Conservation (phyloP, 805 yeast genomes). For the Metschnikowia gelsemii region DNA sequence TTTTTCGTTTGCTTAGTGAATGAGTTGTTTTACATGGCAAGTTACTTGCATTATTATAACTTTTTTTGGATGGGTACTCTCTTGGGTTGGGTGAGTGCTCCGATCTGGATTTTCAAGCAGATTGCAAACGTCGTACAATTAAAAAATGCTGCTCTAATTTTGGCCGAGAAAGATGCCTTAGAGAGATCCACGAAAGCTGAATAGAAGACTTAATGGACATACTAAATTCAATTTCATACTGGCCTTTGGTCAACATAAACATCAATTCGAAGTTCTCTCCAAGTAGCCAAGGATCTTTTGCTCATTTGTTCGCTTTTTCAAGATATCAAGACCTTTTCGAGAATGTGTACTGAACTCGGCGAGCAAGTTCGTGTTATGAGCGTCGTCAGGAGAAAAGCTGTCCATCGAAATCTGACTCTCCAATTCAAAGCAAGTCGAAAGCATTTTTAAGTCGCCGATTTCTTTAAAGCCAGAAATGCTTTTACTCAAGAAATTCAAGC, state of each 20-base stretch:
- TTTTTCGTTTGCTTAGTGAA: slow-evolving; percentile 90
- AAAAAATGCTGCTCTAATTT: slow-evolving; percentile 74
- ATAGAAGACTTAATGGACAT: not conserved
- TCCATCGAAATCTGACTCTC: slow-evolving; percentile 25
- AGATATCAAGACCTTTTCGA: slow-evolving; percentile 14
- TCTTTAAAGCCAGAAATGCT: slow-evolving; percentile 47
- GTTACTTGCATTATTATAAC: slow-evolving; percentile 73
- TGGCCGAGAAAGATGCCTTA: slow-evolving; percentile 76
- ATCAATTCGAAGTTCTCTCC: slow-evolving; percentile 1
- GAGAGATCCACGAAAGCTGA: slow-evolving; percentile 32
- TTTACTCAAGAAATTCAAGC: slow-evolving; percentile 39
- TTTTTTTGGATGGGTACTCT: slow-evolving; percentile 60
- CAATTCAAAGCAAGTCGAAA: slow-evolving; percentile 39
- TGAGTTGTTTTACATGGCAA: slow-evolving; percentile 87
- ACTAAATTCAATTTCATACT: slow-evolving; percentile 1
- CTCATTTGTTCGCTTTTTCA: slow-evolving; percentile 13
- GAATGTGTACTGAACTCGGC: slow-evolving; percentile 17
- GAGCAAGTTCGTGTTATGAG: slow-evolving; percentile 11
- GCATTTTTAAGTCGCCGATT: slow-evolving; percentile 37
- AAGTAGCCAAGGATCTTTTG: slow-evolving; percentile 15
- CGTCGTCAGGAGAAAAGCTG: slow-evolving; percentile 7
- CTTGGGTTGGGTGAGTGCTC: slow-evolving; percentile 61
- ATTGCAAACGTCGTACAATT: slow-evolving; percentile 84
- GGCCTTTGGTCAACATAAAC: not conserved
- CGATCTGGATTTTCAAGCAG: slow-evolving; percentile 90